Evolutionary conservation across 2,329 filamentous ascomycete species (phyloP), one percentile per base, ranked within the genome.

Genomic region (Cordyceps farinosa): DNA sequence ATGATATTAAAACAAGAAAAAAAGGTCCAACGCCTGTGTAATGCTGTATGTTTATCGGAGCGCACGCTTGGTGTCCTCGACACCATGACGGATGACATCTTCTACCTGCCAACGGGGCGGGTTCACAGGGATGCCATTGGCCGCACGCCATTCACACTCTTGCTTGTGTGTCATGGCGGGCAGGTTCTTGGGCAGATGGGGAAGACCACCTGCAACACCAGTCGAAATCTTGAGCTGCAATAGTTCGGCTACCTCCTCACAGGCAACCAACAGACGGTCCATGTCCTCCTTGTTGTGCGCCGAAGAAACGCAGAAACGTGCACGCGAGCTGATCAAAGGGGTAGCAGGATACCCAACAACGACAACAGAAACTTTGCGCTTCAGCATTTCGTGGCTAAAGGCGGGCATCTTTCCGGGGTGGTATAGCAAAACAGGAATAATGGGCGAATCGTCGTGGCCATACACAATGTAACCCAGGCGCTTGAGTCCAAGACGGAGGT

Each of bases 331-430:
- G 70, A 98, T 96, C 52, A 99, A 85, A 1, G 95, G 95, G 2
- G 95, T 99, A 9, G 94, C 95, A 6, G 95, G 95, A 74, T 99
- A 99, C 59, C 94, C 95, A 66, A 99, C 95, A 52, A 99, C 91
- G 45, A 99, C 95, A 58, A 98, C 91, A 0, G 94, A 95, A 70
- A 99, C 98, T 78, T 97, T 98, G 73, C 95, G 91, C 79, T 91
- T 91, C 65, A 98, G 86, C 95, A 99, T 98, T 77, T 98, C 95
- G 74, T 97, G 95, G 56, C 92, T 97, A 78, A 99, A 99, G 64
- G 95, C 94, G 5, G 94, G 91, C 83, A 99, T 97, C 80, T 99
- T 99, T 71, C 91, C 95, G n/a, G 95, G 95, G 78, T 98, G 92
- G 83, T 97, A 99, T 34, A 99, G 87, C 72, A 97, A 85, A 68